Percentiles rank a stretch among this genome's conserved stretches.
phyloP scores from a whole-genome alignment of 2,329 filamentous ascomycete genomes.

The Apiospora hydei region DNA sequence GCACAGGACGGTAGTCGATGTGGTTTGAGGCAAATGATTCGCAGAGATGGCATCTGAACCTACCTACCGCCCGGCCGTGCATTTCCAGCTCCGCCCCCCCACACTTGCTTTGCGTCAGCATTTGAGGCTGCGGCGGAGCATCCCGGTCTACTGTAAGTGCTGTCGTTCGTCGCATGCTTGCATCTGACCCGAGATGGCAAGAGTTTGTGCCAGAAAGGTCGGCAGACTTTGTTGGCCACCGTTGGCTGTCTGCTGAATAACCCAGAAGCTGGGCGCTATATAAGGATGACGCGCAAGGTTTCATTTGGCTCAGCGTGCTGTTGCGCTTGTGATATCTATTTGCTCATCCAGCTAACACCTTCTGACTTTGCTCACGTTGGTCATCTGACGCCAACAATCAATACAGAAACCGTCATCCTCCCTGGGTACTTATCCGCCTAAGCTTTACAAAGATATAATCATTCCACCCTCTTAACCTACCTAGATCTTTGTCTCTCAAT shows the following conservation, averaged over 20 bases:
- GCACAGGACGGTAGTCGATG: not conserved
- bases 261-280: constrained; percentile 15
- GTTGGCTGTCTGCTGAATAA: constrained; percentile 14
- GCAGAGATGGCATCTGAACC: not conserved
- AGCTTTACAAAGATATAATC: not conserved
- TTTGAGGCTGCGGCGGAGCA: constrained; percentile 4
- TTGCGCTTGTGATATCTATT: constrained; percentile 3
- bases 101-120: constrained; percentile 10
- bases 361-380: constrained; percentile 3
- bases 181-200: not conserved
- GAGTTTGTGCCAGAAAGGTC: not conserved
- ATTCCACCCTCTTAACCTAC: not conserved
- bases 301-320: constrained; percentile 1
- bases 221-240: not conserved
- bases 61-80: constrained; percentile 9
- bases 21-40: not conserved
- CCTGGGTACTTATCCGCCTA: not conserved
- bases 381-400: constrained; percentile 12
- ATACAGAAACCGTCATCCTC: not conserved
- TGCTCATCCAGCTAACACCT: not conserved
- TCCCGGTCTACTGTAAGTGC: not conserved
- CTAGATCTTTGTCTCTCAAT: not conserved
- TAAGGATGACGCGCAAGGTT: constrained; percentile 12
- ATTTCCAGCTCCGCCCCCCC: constrained; percentile 8
- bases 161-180: not conserved